phyloP scores from a whole-genome alignment of 176 grass and related monocot species.

The Melocanna baccifera region DNA sequence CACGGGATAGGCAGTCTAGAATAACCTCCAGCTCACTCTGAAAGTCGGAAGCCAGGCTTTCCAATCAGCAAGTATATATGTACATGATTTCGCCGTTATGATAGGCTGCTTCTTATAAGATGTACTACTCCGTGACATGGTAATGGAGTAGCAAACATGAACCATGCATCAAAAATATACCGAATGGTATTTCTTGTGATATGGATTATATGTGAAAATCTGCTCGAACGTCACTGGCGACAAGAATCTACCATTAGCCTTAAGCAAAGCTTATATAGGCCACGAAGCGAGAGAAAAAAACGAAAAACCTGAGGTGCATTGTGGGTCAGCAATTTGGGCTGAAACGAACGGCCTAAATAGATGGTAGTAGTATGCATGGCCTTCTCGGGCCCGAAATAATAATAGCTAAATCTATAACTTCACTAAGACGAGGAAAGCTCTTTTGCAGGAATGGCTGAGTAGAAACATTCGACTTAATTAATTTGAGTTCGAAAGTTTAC shows the following conservation, averaged over 20 bases:
- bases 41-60: background rate
- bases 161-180: background rate
- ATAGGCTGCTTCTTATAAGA: background rate
- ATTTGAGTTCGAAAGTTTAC: too few relatives aligned
- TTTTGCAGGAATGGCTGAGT: too few relatives aligned
- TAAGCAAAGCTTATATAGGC: background rate
- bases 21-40: slow-evolving; percentile 39
- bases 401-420: too few relatives aligned
- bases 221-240: background rate
- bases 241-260: background rate
- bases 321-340: background rate
- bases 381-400: too few relatives aligned
- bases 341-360: too few relatives aligned
- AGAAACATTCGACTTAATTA: too few relatives aligned
- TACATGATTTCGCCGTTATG: background rate
- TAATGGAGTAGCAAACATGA: background rate
- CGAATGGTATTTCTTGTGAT: background rate
- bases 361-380: too few relatives aligned
- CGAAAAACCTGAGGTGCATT: background rate
- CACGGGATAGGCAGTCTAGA: slow-evolving; percentile 13
- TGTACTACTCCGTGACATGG: background rate
- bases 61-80: background rate
- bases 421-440: too few relatives aligned
- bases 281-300: background rate
- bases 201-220: background rate